Base-by-base conservation (phyloP, 2,329 filamentous ascomycete genomes). In the Cladophialophora chaetospira region DNA sequence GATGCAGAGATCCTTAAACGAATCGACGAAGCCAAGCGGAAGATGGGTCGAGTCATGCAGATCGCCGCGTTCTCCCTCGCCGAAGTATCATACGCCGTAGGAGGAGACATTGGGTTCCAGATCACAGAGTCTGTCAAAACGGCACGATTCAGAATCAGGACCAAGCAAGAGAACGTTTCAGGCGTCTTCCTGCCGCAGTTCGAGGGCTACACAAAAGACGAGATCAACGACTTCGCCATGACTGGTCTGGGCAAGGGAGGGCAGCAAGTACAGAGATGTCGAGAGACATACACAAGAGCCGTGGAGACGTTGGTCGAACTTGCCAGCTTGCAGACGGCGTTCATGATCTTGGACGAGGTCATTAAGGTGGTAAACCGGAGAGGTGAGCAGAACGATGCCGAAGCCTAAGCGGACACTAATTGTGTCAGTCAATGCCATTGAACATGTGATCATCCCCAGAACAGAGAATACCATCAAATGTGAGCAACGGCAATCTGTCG, bases 381-480 rank as follows among this genome's bases (percentile, higher is more conserved):
- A 89, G 88, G 88, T 89, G 74, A 71, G 79, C 36, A 1, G 13
- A 33, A 1, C 19, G 15, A 35, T 42, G 23, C 11, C 25, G 15
- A 40, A 1, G 25, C 31, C 11, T 11, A 13, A 29, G 38, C 17
- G 15, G 35, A 40, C 33, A 46, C 70, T 73, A 66, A 72, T 59
- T 45, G 21, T 40, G 8, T 43, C 57, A 89, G 93, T 97, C 15
- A 97, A 97, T 71, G 93, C 93, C 55, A 97, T 97, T 67, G 77
- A 79, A 64, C 77, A 79, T 64, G 77, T 99, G 67, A 97, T 99
- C 66, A 99, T 99, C 68, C 94, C 94, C 10, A 84, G 94, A 65
- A 99, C 94, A 11, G 94, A 99, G 73, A 99, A 97, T 70, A 99
- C 94, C n/a, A 99, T 99, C 79, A 97, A 96, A 77, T 99, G 87